Evolutionary conservation across 2,329 filamentous ascomycete species (phyloP).

Genomic region (Clonostachys chloroleuca): DNA sequence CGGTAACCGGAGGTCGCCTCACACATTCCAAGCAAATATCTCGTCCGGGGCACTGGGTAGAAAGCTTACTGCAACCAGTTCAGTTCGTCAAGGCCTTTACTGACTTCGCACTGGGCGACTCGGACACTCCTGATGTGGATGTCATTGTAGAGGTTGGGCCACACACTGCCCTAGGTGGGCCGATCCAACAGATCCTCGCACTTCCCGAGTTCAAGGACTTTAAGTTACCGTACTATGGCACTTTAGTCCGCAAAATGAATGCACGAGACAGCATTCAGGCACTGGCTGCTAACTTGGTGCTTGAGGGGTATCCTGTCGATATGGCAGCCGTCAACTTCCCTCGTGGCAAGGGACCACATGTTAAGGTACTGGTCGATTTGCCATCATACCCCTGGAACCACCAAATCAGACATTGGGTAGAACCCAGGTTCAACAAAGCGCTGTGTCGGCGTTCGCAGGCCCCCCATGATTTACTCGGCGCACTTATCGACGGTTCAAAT

Average conservation of each 20-base stretch:
- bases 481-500: conserved; percentile 34
- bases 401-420: conserved; percentile 37
- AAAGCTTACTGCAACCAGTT: no score
- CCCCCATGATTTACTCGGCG: conserved; percentile 41
- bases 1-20: no score
- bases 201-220: background rate
- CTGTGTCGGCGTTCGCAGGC: conserved; percentile 32
- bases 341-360: background rate
- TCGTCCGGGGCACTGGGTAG: no score
- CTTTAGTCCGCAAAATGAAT: background rate
- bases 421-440: conserved; percentile 34
- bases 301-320: conserved; percentile 32
- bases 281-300: conserved; percentile 31
- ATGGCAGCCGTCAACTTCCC: conserved; percentile 18
- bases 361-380: conserved; percentile 22
- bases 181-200: conserved; percentile 10
- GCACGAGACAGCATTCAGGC: conserved; percentile 21
- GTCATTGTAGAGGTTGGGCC: conserved; percentile 8
- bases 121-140: conserved; percentile 9
- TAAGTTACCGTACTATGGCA: background rate
- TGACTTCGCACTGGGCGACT: no score
- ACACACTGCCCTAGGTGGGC: conserved; percentile 6
- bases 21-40: no score
- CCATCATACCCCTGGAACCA: conserved; percentile 44
- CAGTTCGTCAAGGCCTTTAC: no score